Base-by-base conservation (phyloP, 805 yeast species). In the Metschnikowia lochheadii region DNA sequence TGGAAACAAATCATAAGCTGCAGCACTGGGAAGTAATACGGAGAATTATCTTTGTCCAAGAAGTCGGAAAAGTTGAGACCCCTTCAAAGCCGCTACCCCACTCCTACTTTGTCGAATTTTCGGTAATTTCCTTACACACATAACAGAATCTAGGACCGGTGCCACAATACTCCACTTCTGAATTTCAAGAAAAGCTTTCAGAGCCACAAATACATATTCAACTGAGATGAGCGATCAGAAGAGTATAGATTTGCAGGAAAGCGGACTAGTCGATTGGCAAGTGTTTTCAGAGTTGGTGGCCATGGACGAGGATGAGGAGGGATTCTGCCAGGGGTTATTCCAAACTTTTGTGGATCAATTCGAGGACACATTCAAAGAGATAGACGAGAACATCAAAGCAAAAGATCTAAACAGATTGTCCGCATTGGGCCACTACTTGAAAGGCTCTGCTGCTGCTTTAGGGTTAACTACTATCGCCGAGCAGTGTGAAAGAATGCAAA, bases 301-400 rank as follows among this genome's bases (percentile, higher is more conserved):
- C 48, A 91, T 94, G 97, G 99, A 94, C 68, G 97, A 92, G 63
- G 98, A 92, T 61, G 96, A 87, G 63, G 94, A 91, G 52, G 96
- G 89, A 6, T 94, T 94, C 73, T 84, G 92, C 33, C 75, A 82
- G 59, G 78, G 86, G 35, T 75, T 94, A 50, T 85, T 92, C 49
- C 80, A 80, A 53, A 90, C 95, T 32, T 92, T 88, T 66, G 88
- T 86, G 51, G 96, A 89, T 50, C 99, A 94, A 69, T 96, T 96
- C 5, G 76, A 77, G 52, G 85, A 83, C 17, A 92, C 96, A 0
- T 87, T 91, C 61, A 72, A 68, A 36, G 82, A 87, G 55, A 87
- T 94, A 64, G 85, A 84, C 50, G 69, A 69, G 6, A 78, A 81
- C n/a, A 63, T 87, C 33, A 57, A 68, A 31, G 57, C 69, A 1